A percentile compares a stretch with the other conserved stretches of the same genome.
These are phyloP conservation scores for Thymus mandschuricus DNA, from an alignment of 257 asterid species.

Conservation along the genomic window DNA sequence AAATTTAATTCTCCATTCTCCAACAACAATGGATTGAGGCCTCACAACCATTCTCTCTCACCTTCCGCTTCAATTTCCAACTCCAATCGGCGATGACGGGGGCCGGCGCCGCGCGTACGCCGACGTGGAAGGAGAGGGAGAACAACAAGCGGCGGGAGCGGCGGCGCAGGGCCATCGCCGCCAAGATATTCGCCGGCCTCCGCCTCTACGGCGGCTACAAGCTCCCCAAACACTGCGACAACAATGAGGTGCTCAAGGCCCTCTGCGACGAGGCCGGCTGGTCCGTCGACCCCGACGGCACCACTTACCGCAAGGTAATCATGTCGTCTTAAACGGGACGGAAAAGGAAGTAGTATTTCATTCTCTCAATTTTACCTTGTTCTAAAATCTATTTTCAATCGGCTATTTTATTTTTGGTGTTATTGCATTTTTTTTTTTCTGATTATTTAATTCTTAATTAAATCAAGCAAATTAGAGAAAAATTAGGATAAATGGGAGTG, in stretches of 20 bases:
- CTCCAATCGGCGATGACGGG: neutral
- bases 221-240: conserved; percentile 37
- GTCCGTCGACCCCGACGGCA: conserved; percentile 71
- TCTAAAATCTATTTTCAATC: too few species aligned
- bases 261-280: conserved; percentile 79
- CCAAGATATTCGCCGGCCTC: conserved; percentile 70
- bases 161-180: conserved; percentile 72
- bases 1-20: too few species aligned
- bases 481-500: too few species aligned
- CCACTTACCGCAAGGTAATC: conserved; percentile 72
- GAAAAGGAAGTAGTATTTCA: too few species aligned
- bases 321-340: too few species aligned
- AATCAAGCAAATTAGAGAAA: too few species aligned
- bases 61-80: too few species aligned
- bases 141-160: conserved; percentile 77
- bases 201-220: conserved; percentile 70
- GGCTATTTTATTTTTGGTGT: neutral
- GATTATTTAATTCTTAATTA: too few species aligned
- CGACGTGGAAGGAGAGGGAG: conserved; percentile 82
- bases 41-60: too few species aligned
- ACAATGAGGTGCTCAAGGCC: conserved; percentile 74
- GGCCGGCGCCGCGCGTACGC: conserved; percentile 59
- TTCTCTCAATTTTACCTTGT: too few species aligned
- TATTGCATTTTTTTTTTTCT: too few species aligned
- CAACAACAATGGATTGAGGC: too few species aligned